phyloP scores from a whole-genome alignment of 768 basidiomycete genomes.

The Terana coerulea region DNA sequence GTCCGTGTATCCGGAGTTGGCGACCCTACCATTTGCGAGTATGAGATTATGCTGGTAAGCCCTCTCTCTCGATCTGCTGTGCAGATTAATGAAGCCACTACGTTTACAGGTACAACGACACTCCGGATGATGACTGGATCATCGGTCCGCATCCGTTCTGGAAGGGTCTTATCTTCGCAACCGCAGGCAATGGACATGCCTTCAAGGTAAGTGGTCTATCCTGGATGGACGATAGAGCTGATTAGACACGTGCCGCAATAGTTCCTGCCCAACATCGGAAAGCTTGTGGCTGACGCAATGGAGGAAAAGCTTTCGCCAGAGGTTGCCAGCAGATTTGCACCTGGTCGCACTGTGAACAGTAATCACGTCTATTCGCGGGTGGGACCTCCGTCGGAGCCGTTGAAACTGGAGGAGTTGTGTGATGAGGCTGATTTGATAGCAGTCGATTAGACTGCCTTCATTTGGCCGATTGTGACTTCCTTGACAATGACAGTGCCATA shows the following conservation, averaged over 20 bases:
- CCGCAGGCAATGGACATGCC: conserved; percentile 85
- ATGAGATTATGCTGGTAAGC: conserved; percentile 91
- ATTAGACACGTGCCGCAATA: conserved; percentile 29
- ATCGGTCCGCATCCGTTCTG: conserved; percentile 69
- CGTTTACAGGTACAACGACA: conserved; percentile 77
- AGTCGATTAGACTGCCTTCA: too few species aligned
- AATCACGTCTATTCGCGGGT: conserved; percentile 1
- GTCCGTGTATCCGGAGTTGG: conserved; percentile 84
- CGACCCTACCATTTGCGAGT: conserved; percentile 59
- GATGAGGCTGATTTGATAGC: conserved; percentile 43
- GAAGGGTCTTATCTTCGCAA: conserved; percentile 69
- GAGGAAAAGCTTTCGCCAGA: conserved; percentile 55
- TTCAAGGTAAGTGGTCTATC: conserved; percentile 56
- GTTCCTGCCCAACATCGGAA: conserved; percentile 86
- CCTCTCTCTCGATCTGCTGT: background rate
- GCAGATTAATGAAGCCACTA: background rate
- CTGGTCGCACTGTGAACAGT: conserved; percentile 40
- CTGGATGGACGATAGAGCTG: background rate
- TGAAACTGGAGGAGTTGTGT: conserved; percentile 49
- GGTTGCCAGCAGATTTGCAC: conserved; percentile 57
- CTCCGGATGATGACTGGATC: conserved; percentile 84
- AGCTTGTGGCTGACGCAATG: conserved; percentile 69
- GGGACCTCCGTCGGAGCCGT: conserved; percentile 26
- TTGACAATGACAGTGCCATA: too few species aligned
- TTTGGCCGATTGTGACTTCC: too few species aligned